These are phyloP conservation scores for Cyberlindnera subsufficiens DNA, from an alignment of 805 yeast species.

Conservation along the genomic window DNA sequence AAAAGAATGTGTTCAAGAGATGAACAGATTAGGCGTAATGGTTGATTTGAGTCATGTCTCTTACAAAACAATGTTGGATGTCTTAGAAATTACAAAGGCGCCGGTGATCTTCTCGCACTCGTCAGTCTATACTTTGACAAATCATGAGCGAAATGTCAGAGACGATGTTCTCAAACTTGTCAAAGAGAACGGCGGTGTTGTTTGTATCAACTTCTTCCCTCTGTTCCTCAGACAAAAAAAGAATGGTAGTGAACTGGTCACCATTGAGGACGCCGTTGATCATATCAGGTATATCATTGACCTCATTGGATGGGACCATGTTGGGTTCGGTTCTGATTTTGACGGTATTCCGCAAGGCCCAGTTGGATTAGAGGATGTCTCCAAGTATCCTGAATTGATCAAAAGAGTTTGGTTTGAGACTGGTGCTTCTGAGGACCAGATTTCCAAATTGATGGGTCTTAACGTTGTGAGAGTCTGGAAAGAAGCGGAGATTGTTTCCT, in stretches of 20 bases:
- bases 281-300: constrained; percentile 39
- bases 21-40: constrained; percentile 49
- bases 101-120: constrained; percentile 48
- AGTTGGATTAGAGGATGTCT: constrained; percentile 46
- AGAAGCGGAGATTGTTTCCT: constrained; percentile 30
- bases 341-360: constrained; percentile 48
- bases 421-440: constrained; percentile 40
- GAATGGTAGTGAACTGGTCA: constrained; percentile 16
- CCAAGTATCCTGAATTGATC: constrained; percentile 46
- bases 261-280: constrained; percentile 42
- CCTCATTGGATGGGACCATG: constrained; percentile 45
- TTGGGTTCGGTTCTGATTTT: constrained; percentile 46
- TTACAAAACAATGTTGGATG: constrained; percentile 41
- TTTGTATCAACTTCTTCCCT: constrained; percentile 42
- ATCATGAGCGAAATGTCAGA: constrained; percentile 42
- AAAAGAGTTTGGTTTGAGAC: constrained; percentile 26
- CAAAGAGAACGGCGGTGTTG: constrained; percentile 40
- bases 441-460: constrained; percentile 38
- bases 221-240: constrained; percentile 26
- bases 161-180: constrained; percentile 38
- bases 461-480: constrained; percentile 45
- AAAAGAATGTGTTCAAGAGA: constrained; percentile 34
- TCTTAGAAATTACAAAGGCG: constrained; percentile 31
- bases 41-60: constrained; percentile 47
- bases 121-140: constrained; percentile 34